Percentiles rank a stretch among this genome's conserved stretches.
Evolutionary conservation across 352 stramenopile species (phyloP).

Genomic region (Ochromonadaceae sp.): DNA sequence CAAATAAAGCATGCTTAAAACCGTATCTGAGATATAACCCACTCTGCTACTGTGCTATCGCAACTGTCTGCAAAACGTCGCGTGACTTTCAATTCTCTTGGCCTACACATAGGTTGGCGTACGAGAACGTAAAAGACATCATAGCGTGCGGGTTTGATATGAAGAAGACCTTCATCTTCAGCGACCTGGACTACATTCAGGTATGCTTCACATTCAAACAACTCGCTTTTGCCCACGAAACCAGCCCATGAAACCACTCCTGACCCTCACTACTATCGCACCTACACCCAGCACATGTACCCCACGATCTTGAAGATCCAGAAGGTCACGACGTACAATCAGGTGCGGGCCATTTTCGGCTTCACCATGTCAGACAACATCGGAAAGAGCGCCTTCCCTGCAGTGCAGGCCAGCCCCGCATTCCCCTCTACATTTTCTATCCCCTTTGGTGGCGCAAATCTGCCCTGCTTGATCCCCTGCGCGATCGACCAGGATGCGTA

Average conservation of each 20-base stretch:
- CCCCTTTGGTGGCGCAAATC: constrained; percentile 54
- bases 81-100: no score
- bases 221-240: no score
- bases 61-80: no score
- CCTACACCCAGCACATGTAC: constrained; percentile 85
- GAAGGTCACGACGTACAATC: constrained; percentile 92
- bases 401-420: constrained; percentile 71
- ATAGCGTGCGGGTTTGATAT: constrained; percentile 68
- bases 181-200: constrained; percentile 93
- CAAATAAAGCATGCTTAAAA: no score
- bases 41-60: constrained; percentile 15
- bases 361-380: constrained; percentile 96
- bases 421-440: constrained; percentile 69
- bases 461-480: constrained; percentile 96
- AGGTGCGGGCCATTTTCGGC: constrained; percentile 83
- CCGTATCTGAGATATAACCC: no score
- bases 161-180: constrained; percentile 98
- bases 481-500: constrained; percentile 97
- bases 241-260: background rate
- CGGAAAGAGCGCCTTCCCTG: constrained; percentile 95
- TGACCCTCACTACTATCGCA: no score
- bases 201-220: no score
- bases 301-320: constrained; percentile 97
- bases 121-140: constrained; percentile 99
- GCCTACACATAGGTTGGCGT: constrained; percentile 89